Conservation (phyloP, 2,329 filamentous ascomycete species). For the Dichotomopilus funicola region DNA sequence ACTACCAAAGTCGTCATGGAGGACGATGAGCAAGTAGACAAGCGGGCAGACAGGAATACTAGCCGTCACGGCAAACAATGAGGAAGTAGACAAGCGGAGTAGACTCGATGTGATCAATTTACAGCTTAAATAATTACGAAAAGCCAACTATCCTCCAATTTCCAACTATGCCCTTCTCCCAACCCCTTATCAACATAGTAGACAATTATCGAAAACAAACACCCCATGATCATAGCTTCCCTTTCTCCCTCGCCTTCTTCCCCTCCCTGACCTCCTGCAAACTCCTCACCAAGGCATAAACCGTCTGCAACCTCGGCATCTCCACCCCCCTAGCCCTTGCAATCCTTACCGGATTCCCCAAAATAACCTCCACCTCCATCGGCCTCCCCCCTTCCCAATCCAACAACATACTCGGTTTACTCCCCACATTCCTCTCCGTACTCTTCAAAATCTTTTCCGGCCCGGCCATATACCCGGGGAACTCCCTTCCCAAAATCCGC, state of each 20-base stretch:
- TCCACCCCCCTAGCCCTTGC: slow-evolving; percentile 56
- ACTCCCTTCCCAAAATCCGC: slow-evolving; percentile 50
- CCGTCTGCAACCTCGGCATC: slow-evolving; percentile 58
- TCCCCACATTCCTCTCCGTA: slow-evolving; percentile 58
- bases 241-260: slow-evolving; percentile 13
- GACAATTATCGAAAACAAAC: background rate
- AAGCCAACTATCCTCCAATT: too few relatives aligned
- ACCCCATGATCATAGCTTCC: slow-evolving; percentile 30
- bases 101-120: too few relatives aligned
- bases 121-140: too few relatives aligned
- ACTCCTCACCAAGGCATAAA: slow-evolving; percentile 61
- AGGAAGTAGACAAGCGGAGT: background rate
- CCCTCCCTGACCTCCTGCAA: slow-evolving; percentile 49
- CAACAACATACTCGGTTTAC: slow-evolving; percentile 60
- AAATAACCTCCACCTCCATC: slow-evolving; percentile 66
- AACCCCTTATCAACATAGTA: background rate
- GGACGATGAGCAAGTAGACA: background rate
- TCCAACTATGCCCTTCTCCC: too few relatives aligned
- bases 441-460: slow-evolving; percentile 58
- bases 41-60: too few relatives aligned
- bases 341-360: slow-evolving; percentile 63
- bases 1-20: too few relatives aligned
- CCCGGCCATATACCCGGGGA: slow-evolving; percentile 54
- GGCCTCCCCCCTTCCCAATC: slow-evolving; percentile 62
- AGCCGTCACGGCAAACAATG: too few relatives aligned